Percentiles rank a stretch among this genome's conserved stretches.
Conservation (phyloP, 225 moss, liverwort and hornwort genomes). For the Antitrichia curtipendula region DNA sequence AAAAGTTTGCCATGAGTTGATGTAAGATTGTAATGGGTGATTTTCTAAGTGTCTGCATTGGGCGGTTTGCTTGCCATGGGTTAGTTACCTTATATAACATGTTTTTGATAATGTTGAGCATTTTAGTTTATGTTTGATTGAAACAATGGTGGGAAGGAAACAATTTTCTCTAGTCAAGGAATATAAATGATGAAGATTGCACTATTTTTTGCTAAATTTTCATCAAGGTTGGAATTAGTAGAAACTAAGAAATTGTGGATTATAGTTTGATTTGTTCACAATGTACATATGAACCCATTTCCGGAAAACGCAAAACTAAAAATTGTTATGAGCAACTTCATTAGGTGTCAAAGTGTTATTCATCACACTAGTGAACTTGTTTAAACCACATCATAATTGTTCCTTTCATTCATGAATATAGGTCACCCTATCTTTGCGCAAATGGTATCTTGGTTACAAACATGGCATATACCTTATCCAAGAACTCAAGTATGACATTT, state of each 20-base stretch:
- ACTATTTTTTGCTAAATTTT: not conserved
- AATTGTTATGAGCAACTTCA: too few relatives aligned
- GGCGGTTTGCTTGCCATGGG: too few relatives aligned
- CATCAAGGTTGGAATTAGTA: not conserved
- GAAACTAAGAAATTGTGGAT: not conserved
- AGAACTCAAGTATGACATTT: accelerated
- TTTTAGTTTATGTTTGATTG: not conserved
- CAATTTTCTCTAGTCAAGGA: accelerated
- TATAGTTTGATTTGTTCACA: not conserved
- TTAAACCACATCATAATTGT: not conserved
- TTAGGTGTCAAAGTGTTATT: not conserved
- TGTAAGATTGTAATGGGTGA: too few relatives aligned
- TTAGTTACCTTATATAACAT: too few relatives aligned
- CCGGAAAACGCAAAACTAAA: accelerated
- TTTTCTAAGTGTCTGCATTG: too few relatives aligned
- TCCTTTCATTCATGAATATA: not conserved
- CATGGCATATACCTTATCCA: accelerated
- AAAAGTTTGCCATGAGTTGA: too few relatives aligned
- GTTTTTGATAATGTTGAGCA: not conserved
- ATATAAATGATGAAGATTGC: not conserved
- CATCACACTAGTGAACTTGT: not conserved
- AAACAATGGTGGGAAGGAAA: not conserved
- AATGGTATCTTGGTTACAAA: accelerated
- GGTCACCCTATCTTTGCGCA: not conserved
- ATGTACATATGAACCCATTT: not conserved